Evolutionary conservation across 139 green algal genomes (phyloP).

Genomic region (Chlamydomonas sphaeroides): DNA sequence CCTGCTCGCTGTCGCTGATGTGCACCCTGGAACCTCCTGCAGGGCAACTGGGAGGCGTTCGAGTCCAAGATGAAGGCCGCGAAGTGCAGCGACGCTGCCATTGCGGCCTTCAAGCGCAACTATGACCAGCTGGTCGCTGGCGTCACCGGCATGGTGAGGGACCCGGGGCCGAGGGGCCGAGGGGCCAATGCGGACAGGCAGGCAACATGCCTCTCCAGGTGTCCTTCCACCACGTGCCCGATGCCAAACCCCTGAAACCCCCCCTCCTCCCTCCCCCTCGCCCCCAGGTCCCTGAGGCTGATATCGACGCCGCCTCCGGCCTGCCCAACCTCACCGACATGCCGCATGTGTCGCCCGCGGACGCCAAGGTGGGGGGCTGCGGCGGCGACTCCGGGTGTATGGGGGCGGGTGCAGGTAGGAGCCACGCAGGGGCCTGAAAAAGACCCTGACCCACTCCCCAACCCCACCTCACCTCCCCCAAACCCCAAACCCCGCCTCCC

Average conservation of each 20-base stretch:
- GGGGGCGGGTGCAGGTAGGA: too few species aligned
- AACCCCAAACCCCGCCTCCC: background rate
- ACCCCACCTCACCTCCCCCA: too few species aligned
- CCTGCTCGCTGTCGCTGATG: too few species aligned
- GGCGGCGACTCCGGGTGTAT: too few species aligned
- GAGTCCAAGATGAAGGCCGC: slow-evolving; percentile 80
- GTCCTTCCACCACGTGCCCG: background rate
- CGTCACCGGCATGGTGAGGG: slow-evolving; percentile 82
- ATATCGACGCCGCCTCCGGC: slow-evolving; percentile 75
- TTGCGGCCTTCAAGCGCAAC: slow-evolving; percentile 88
- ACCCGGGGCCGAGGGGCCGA: too few species aligned
- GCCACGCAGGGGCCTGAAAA: too few species aligned
- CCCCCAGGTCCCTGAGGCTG: slow-evolving; percentile 75
- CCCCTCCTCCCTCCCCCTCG: too few species aligned
- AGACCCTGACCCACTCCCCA: background rate
- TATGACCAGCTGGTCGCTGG: slow-evolving; percentile 87
- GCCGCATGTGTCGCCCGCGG: slow-evolving; percentile 18
- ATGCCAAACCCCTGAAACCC: background rate
- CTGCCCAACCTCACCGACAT: slow-evolving; percentile 67
- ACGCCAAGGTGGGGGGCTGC: slow-evolving; percentile 53
- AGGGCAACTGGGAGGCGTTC: slow-evolving; percentile 52
- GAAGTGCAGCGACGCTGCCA: slow-evolving; percentile 74
- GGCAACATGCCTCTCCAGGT: too few species aligned
- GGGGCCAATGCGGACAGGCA: too few species aligned
- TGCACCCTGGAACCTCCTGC: too few species aligned